These are phyloP conservation scores for Chrysosporium queenslandicum DNA, from an alignment of 2,329 filamentous ascomycete genomes.

Conservation along the genomic window DNA sequence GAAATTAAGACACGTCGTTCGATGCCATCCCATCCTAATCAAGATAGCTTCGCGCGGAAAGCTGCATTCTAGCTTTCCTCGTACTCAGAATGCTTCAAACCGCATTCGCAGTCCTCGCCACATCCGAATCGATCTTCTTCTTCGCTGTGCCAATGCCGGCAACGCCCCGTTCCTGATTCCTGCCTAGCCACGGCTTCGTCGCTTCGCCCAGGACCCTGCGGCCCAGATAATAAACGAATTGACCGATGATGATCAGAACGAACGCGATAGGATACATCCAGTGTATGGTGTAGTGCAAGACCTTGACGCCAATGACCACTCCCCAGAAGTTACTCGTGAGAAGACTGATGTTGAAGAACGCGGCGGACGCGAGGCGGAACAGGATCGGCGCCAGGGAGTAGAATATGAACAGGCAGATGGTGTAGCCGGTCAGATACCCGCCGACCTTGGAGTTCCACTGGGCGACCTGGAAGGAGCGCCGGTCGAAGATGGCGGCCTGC, in stretches of 20 bases:
- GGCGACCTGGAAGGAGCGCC: slow-evolving; percentile 55
- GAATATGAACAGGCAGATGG: slow-evolving; percentile 69
- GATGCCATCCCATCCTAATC: no score
- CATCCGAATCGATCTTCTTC: slow-evolving; percentile 48
- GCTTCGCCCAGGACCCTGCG: slow-evolving; percentile 75
- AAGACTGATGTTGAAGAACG: slow-evolving; percentile 93
- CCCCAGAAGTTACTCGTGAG: slow-evolving; percentile 97
- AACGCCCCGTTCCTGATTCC: slow-evolving; percentile 71
- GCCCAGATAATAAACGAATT: slow-evolving; percentile 78
- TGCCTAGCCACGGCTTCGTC: slow-evolving; percentile 89
- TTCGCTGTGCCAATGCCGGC: slow-evolving; percentile 78
- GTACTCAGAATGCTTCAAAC: no score
- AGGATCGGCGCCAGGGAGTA: slow-evolving; percentile 80
- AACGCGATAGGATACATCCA: slow-evolving; percentile 95
- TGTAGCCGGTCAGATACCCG: slow-evolving; percentile 85
- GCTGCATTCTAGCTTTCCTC: no score
- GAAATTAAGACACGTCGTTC: no score
- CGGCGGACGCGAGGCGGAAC: slow-evolving; percentile 79
- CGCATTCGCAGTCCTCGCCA: slow-evolving; percentile 2
- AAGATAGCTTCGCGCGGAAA: no score
- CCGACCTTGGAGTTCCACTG: slow-evolving; percentile 58
- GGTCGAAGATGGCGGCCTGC: slow-evolving; percentile 87
- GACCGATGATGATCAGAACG: slow-evolving; percentile 76
- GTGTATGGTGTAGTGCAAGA: slow-evolving; percentile 71
- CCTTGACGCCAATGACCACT: slow-evolving; percentile 77